Conservation (phyloP, 768 basidiomycete species). For the Tricholoma furcatifolium region DNA sequence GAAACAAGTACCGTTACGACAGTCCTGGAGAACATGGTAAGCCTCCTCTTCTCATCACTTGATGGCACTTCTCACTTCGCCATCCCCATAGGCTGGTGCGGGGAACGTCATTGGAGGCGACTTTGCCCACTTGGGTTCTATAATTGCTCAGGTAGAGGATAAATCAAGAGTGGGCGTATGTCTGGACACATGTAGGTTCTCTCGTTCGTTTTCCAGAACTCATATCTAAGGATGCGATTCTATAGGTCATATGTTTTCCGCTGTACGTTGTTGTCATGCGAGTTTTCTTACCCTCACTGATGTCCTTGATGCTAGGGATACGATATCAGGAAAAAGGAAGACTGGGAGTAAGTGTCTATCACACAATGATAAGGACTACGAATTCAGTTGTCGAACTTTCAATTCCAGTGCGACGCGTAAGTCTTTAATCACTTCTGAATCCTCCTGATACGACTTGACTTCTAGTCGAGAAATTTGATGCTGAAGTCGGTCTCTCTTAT, state of each 20-base stretch:
- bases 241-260: constrained; percentile 75
- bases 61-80: too few species aligned
- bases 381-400: neutral
- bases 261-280: constrained; percentile 39
- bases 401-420: constrained; percentile 24
- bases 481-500: constrained; percentile 68
- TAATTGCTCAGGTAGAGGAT: constrained; percentile 70
- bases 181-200: constrained; percentile 72
- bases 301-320: constrained; percentile 53
- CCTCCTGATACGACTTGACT: neutral
- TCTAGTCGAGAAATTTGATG: constrained; percentile 63
- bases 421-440: neutral
- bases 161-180: constrained; percentile 80
- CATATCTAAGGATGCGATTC: neutral
- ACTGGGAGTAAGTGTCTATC: constrained; percentile 60
- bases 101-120: constrained; percentile 76
- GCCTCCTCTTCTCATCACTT: too few species aligned
- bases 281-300: neutral
- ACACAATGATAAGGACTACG: neutral
- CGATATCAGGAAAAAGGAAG: constrained; percentile 70
- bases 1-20: constrained; percentile 55
- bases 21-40: constrained; percentile 85
- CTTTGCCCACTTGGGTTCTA: constrained; percentile 64
- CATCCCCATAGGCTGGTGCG: constrained; percentile 84
- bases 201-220: neutral